Evolutionary conservation across 495 filamentous ascomycete genomes (phyloP).

Genomic region (Haplographium delicatum): DNA sequence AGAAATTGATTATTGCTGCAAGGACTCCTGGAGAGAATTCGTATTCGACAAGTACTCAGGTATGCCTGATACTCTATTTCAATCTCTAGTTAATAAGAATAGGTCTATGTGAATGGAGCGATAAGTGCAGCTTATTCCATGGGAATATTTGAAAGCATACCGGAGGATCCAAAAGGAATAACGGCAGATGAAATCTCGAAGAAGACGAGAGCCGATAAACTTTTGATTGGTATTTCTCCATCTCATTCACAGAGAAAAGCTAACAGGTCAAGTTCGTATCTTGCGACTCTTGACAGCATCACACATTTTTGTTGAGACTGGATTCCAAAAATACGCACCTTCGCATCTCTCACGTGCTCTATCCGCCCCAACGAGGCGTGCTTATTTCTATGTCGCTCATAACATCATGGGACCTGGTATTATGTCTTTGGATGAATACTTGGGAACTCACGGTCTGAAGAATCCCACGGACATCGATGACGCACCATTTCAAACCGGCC

Average conservation of each 20-base stretch:
- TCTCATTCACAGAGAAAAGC: background rate
- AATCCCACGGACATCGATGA: conserved; percentile 4
- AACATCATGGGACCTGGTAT: background rate
- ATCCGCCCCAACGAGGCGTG: background rate
- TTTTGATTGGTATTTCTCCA: background rate
- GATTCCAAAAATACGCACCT: background rate
- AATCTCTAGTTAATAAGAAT: too few species aligned
- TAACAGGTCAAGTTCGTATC: background rate
- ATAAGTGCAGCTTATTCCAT: conserved; percentile 3
- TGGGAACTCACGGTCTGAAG: background rate
- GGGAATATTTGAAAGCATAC: conserved; percentile 1
- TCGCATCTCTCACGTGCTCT: conserved; percentile 1
- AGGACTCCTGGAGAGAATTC: conserved; percentile 8
- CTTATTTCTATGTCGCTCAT: conserved; percentile 2
- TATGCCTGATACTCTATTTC: background rate
- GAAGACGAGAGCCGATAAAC: conserved; percentile 2
- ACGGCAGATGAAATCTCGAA: background rate
- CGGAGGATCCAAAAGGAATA: background rate
- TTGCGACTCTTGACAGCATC: conserved; percentile 6
- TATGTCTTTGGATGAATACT: background rate
- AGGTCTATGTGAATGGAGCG: conserved; percentile 3
- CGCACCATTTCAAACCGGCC: conserved; percentile 5
- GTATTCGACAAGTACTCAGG: conserved; percentile 1
- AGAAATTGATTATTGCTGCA: conserved; percentile 6
- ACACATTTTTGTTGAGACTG: conserved; percentile 7